Evolutionary conservation across 2,329 filamentous ascomycete genomes (phyloP).

Genomic region (Aspergillus felis): DNA sequence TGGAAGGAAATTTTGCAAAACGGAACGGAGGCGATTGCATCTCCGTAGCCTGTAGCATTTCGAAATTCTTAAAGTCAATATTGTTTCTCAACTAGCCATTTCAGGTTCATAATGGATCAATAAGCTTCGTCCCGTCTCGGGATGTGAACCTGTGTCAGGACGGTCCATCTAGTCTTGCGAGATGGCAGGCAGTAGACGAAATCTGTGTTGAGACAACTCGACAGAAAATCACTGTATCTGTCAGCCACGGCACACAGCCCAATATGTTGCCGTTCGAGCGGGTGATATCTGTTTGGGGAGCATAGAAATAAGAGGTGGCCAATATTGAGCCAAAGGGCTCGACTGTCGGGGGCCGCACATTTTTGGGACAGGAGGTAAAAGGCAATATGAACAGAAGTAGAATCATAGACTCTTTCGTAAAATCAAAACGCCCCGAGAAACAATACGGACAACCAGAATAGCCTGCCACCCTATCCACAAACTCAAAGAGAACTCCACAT

Average conservation of each 20-base stretch:
- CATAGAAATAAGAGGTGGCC: neutral
- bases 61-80: slow-evolving; percentile 14
- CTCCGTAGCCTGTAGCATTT: slow-evolving; percentile 14
- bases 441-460: neutral
- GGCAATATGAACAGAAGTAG: neutral
- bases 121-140: neutral
- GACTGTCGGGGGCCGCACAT: neutral
- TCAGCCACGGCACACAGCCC: neutral
- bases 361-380: neutral
- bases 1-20: slow-evolving; percentile 16
- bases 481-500: neutral
- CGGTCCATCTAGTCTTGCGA: neutral
- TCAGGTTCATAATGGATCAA: slow-evolving; percentile 2
- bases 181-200: neutral
- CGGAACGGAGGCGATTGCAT: slow-evolving; percentile 7
- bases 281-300: neutral
- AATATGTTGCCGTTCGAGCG: neutral
- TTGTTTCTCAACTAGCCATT: slow-evolving; percentile 5
- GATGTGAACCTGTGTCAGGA: neutral
- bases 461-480: neutral
- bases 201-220: neutral
- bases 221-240: neutral
- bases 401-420: neutral
- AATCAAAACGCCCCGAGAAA: neutral
- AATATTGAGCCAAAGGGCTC: neutral